Evolutionary conservation across 371 early-diverging fungal genomes (phyloP).

Genomic region (Spraguea lophii): DNA sequence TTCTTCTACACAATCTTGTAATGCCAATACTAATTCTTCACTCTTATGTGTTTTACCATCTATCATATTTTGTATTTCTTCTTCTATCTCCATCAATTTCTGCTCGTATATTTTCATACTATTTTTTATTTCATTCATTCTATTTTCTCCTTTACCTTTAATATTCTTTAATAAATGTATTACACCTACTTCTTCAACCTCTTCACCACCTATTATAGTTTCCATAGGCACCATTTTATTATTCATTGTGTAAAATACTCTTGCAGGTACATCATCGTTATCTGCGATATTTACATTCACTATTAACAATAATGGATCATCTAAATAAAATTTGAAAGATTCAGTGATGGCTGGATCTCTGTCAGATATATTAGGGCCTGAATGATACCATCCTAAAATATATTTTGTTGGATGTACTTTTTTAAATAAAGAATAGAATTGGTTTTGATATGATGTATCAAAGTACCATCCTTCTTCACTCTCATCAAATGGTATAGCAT

Average conservation of each 20-base stretch:
- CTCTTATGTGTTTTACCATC: constrained; percentile 5
- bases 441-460: constrained; percentile 42
- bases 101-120: constrained; percentile 24
- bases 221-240: constrained; percentile 34
- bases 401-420: constrained; percentile 41
- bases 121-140: constrained; percentile 23
- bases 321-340: constrained; percentile 25
- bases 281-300: constrained; percentile 41
- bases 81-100: constrained; percentile 20
- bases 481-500: constrained; percentile 44
- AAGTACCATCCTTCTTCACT: constrained; percentile 36
- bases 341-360: constrained; percentile 43
- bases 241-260: constrained; percentile 27
- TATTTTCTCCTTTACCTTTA: constrained; percentile 23
- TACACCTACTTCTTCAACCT: constrained; percentile 47
- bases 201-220: constrained; percentile 42
- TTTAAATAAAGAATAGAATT: constrained; percentile 43
- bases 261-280: constrained; percentile 33
- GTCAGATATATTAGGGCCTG: constrained; percentile 35
- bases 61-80: constrained; percentile 22
- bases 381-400: constrained; percentile 46
- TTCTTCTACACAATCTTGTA: constrained; percentile 37
- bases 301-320: constrained; percentile 41
- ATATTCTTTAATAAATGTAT: constrained; percentile 45
- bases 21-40: constrained; percentile 17